Conservation (phyloP, 2,329 filamentous ascomycete genomes). For the Sarocladium strictum region DNA sequence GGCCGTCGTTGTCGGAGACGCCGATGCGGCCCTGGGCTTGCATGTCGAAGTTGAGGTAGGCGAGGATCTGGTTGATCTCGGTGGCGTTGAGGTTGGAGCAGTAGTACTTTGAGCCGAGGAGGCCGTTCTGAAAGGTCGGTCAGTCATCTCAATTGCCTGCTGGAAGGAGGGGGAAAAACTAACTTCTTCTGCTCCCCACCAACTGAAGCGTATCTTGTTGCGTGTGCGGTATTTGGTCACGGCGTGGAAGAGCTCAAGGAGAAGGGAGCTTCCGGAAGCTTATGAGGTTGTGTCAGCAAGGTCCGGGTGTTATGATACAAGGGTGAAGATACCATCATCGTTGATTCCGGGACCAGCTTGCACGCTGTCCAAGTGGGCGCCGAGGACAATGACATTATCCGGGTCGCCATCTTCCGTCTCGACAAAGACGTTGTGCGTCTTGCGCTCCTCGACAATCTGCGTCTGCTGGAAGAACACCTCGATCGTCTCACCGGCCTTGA, state of each 20-base stretch:
- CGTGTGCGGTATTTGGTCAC: conserved; percentile 29
- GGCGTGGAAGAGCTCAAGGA: conserved; percentile 34
- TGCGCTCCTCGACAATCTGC: conserved; percentile 29
- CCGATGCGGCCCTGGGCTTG: conserved; percentile 29
- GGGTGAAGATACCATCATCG: conserved; percentile 39
- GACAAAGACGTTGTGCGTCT: conserved; percentile 38
- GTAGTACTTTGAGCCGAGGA: conserved; percentile 29
- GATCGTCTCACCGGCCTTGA: conserved; percentile 26
- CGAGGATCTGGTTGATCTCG: conserved; percentile 27
- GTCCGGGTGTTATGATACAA: too few species aligned
- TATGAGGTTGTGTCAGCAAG: too few species aligned
- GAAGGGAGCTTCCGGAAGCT: conserved; percentile 30
- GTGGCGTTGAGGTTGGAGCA: conserved; percentile 25
- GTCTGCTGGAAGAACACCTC: conserved; percentile 29
- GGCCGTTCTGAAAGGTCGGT: too few species aligned
- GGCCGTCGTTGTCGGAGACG: conserved; percentile 28
- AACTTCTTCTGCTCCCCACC: conserved; percentile 43
- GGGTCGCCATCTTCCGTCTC: conserved; percentile 38
- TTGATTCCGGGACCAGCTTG: conserved; percentile 39
- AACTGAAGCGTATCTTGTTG: conserved; percentile 34
- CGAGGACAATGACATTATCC: conserved; percentile 34
- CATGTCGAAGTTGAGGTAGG: conserved; percentile 38
- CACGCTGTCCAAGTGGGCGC: conserved; percentile 38
- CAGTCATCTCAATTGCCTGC: too few species aligned
- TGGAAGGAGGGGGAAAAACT: too few species aligned